A percentile compares a stretch with the other conserved stretches of the same genome.
Conservation (phyloP, 2,329 filamentous ascomycete species). For the Ilyonectria mors-panacis region DNA sequence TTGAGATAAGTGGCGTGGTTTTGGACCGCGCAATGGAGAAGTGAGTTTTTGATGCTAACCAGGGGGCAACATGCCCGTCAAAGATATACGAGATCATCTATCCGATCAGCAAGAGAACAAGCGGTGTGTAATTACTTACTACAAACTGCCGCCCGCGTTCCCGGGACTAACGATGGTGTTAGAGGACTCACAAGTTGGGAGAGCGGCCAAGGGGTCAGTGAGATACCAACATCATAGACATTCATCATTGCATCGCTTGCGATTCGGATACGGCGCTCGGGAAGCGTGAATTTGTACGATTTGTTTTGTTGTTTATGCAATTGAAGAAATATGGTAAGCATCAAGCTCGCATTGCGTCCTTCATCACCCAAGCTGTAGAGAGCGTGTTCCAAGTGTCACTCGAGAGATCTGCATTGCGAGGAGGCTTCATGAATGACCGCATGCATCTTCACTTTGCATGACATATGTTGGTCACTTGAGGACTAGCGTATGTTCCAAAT, state of each 20-base stretch:
- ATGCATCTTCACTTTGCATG: background rate
- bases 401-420: background rate
- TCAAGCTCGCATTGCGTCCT: background rate
- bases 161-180: background rate
- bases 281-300: background rate
- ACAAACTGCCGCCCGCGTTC: background rate
- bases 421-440: background rate
- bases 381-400: background rate
- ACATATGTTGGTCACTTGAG: background rate
- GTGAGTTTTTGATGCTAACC: conserved; percentile 1
- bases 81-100: conserved; percentile 60
- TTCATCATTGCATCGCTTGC: background rate
- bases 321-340: background rate
- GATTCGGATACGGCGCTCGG: background rate
- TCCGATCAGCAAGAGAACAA: conserved; percentile 55
- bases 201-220: conserved; percentile 18
- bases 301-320: background rate
- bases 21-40: background rate
- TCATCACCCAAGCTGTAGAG: background rate
- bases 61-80: background rate
- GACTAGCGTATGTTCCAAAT: background rate
- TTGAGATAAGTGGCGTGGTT: conserved; percentile 40
- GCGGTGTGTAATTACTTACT: conserved; percentile 39
- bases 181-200: conserved; percentile 30
- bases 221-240: conserved; percentile 2